Conservation (phyloP, 148 eudicot genomes). For the Gaultheria prostrata region DNA sequence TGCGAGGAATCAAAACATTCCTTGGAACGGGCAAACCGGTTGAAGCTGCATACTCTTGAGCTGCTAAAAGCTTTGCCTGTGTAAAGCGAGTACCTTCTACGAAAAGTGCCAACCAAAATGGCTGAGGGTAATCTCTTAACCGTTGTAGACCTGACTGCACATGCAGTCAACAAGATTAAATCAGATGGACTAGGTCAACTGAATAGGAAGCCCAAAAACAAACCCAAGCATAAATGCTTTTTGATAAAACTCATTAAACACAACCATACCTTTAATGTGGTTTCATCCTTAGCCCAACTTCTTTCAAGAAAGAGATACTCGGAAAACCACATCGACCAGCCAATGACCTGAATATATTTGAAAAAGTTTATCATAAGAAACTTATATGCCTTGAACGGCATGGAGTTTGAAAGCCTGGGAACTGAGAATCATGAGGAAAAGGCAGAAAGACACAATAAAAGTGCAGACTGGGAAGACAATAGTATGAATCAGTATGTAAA, state of each 20-base stretch:
- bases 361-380: neutral
- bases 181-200: conserved; percentile 14
- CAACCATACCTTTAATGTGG: conserved; percentile 58
- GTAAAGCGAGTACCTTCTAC: conserved; percentile 97
- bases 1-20: conserved; percentile 88
- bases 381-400: neutral
- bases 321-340: conserved; percentile 98
- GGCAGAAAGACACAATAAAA: neutral
- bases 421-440: neutral
- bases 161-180: conserved; percentile 16
- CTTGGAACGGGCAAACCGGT: conserved; percentile 77
- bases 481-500: neutral
- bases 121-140: conserved; percentile 73
- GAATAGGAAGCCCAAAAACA: neutral
- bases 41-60: conserved; percentile 94
- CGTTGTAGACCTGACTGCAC: conserved; percentile 75
- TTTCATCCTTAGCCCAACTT: conserved; percentile 84
- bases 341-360: conserved; percentile 61
- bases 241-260: neutral
- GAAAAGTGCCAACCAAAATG: conserved; percentile 96
- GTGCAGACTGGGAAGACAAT: neutral
- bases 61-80: conserved; percentile 83
- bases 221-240: neutral
- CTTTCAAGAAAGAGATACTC: conserved; percentile 89
- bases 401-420: neutral